Evolutionary conservation across 2,329 filamentous ascomycete species (phyloP), one percentile per base, ranked within the genome.

Genomic region (Colletotrichum caudatum): DNA sequence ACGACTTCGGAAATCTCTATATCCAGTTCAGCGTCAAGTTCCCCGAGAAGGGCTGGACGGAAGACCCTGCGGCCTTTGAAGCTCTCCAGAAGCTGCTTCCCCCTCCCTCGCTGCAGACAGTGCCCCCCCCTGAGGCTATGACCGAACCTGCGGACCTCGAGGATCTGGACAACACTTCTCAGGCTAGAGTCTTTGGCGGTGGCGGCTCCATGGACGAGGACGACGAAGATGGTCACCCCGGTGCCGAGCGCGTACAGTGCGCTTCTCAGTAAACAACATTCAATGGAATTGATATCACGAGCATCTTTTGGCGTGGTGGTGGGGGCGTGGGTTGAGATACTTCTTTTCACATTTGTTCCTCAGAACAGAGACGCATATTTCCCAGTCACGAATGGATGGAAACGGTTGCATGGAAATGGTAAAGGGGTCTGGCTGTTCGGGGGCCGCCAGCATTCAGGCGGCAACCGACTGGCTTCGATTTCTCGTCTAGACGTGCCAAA

Each of bases 21-120:
- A 94, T 99, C 79, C 94, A 97, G 81, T 99, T 99, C 85, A 92
- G 93, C 78, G 94, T 99, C 84, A 97, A 97, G 85, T 98, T 99
- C 89, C 96, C 96, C 60, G 92, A 93, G 79, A 92, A 91, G 85
- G 86, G 89, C 79, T 92, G 90, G 88, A 89, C 89, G 48, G 80
- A 89, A 48, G 86, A 92, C 63, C 85, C 90, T 20, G 87, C 90
- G 69, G 92, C 93, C 74, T 93, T 97, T 76, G 90, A 93, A 69
- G 87, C 91, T 16, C 91, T 99, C 50, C 94, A 96, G 79, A 88
- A 91, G 77, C 91, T 97, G 66, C 89, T 99, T n/a, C 95, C 95
- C 2, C 84, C 92, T 2, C 92, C 89, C 2, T 75, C 83, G 50
- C 80, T 91, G 50, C 87, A 93, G 80, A 84, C 88, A 67, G 82